Conservation (phyloP, 2,329 filamentous ascomycete genomes). For the Colletotrichum higginsianum region DNA sequence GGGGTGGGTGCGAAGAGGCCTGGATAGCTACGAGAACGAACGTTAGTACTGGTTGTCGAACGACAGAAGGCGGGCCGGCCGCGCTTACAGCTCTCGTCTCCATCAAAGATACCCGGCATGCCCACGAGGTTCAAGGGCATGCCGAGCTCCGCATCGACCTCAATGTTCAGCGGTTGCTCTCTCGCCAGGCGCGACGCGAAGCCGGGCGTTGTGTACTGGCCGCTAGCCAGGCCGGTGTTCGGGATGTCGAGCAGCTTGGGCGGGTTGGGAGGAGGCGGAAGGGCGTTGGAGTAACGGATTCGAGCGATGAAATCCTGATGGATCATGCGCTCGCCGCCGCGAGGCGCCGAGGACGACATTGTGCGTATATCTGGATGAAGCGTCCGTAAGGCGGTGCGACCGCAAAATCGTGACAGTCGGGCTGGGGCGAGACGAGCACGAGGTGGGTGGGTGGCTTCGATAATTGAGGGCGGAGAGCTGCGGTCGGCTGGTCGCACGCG, state of each 20-base stretch:
- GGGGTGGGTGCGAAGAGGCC: slow-evolving; percentile 78
- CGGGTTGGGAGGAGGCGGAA: slow-evolving; percentile 93
- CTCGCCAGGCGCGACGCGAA: slow-evolving; percentile 92
- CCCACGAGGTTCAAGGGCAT: slow-evolving; percentile 98
- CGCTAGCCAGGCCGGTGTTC: slow-evolving; percentile 88
- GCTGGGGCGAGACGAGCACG: neutral
- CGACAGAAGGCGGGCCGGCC: slow-evolving; percentile 7
- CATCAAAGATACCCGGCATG: slow-evolving; percentile 94
- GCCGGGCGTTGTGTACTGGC: slow-evolving; percentile 89
- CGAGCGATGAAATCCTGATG: slow-evolving; percentile 98
- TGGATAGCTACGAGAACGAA: slow-evolving; percentile 77
- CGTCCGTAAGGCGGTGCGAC: neutral
- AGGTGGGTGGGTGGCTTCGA: neutral
- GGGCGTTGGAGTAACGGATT: slow-evolving; percentile 94
- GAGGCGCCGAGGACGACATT: slow-evolving; percentile 55
- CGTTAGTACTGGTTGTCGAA: slow-evolving; percentile 34
- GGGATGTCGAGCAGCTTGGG: slow-evolving; percentile 98
- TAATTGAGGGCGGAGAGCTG: slow-evolving; percentile 10
- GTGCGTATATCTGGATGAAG: neutral
- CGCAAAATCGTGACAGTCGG: neutral
- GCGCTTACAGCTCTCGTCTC: slow-evolving; percentile 88
- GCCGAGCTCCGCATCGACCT: slow-evolving; percentile 96
- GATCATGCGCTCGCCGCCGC: slow-evolving; percentile 71
- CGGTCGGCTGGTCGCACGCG: slow-evolving; percentile 32
- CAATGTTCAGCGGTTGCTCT: slow-evolving; percentile 95